Percentiles rank a stretch among this genome's conserved stretches.
phyloP scores from a whole-genome alignment of 2,329 filamentous ascomycete species.

The Aspergillus sojae region DNA sequence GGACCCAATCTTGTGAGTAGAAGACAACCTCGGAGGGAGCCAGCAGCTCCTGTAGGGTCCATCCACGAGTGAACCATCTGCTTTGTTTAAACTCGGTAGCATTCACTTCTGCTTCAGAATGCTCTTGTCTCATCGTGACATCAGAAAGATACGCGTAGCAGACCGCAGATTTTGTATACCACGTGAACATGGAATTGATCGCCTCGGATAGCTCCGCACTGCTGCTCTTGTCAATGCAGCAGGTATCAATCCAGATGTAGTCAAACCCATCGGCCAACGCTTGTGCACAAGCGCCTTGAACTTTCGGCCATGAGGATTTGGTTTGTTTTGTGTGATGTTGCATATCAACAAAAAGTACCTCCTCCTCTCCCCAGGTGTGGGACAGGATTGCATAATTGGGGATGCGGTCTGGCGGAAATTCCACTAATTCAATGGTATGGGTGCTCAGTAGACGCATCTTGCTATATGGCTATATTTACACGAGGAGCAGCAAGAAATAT shows the following conservation, averaged over 20 bases:
- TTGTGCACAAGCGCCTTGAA: background rate
- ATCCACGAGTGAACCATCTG: background rate
- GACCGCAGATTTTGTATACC: background rate
- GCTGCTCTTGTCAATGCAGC: background rate
- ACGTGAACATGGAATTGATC: background rate
- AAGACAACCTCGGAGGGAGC: background rate
- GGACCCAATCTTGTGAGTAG: background rate
- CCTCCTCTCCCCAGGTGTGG: background rate
- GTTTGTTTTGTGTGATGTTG: too few relatives aligned
- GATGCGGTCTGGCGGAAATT: background rate
- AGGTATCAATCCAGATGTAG: background rate
- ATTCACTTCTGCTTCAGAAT: too few relatives aligned
- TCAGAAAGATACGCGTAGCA: background rate
- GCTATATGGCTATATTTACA: too few relatives aligned
- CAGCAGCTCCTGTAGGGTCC: background rate
- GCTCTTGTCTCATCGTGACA: too few relatives aligned
- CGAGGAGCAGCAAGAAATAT: too few relatives aligned
- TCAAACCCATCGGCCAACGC: background rate
- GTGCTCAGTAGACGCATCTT: conserved; percentile 12
- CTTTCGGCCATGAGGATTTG: background rate
- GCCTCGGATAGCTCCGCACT: background rate
- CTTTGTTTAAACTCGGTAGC: background rate
- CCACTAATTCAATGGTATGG: background rate
- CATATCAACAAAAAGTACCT: too few relatives aligned
- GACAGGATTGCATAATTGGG: background rate